These are phyloP conservation scores for Exophiala dermatitidis DNA, from an alignment of 2,329 filamentous ascomycete genomes.

Conservation along the genomic window DNA sequence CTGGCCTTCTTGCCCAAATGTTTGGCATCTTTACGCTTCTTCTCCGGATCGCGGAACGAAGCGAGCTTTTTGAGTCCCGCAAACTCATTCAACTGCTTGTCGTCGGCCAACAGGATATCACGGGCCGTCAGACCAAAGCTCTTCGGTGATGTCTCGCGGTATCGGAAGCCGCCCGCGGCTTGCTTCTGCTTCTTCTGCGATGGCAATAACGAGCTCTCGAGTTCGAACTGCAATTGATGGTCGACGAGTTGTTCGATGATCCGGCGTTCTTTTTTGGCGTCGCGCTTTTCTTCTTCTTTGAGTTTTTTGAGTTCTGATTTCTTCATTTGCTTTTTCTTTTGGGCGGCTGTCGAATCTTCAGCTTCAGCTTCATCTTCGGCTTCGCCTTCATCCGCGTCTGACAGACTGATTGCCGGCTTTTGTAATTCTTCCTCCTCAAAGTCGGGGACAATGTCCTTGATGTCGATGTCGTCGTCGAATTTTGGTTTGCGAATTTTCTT, in stretches of 20 bases:
- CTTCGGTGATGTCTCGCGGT: slow-evolving; percentile 86
- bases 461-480: slow-evolving; percentile 97
- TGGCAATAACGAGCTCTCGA: slow-evolving; percentile 59
- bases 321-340: too few species aligned
- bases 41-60: slow-evolving; percentile 75
- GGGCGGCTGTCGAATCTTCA: too few species aligned
- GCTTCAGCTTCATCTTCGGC: slow-evolving; percentile 32
- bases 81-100: slow-evolving; percentile 79
- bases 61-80: slow-evolving; percentile 93
- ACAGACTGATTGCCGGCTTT: slow-evolving; percentile 50
- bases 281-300: slow-evolving; percentile 55
- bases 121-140: slow-evolving; percentile 81
- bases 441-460: slow-evolving; percentile 84
- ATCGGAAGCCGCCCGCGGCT: slow-evolving; percentile 59
- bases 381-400: slow-evolving; percentile 44
- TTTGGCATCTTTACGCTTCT: slow-evolving; percentile 86
- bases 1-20: slow-evolving; percentile 86
- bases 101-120: slow-evolving; percentile 86
- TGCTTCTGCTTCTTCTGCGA: slow-evolving; percentile 37
- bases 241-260: slow-evolving; percentile 84
- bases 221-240: slow-evolving; percentile 67
- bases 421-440: slow-evolving; percentile 39
- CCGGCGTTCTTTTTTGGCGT: slow-evolving; percentile 70
- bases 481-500: slow-evolving; percentile 63
- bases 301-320: slow-evolving; percentile 33